These are phyloP conservation scores for Aureobasidium musti DNA, from an alignment of 2,329 filamentous ascomycete species.

Conservation along the genomic window DNA sequence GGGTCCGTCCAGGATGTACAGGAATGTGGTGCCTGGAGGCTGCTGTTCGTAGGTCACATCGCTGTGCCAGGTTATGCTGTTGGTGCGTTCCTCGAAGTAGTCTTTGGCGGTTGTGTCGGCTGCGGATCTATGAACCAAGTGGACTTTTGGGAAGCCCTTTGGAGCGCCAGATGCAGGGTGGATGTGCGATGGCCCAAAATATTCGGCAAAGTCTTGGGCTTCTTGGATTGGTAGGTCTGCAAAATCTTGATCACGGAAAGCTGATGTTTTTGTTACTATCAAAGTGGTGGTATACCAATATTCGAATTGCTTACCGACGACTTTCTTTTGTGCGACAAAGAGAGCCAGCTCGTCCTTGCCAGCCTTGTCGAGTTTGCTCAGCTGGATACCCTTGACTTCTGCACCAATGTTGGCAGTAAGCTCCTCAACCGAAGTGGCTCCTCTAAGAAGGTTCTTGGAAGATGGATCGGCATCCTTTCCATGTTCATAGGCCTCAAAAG, in stretches of 20 bases:
- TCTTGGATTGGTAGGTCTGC: conserved; percentile 67
- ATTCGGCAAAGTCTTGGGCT: conserved; percentile 68
- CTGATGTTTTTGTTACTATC: conserved; percentile 37
- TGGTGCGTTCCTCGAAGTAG: conserved; percentile 70
- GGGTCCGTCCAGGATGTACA: conserved; percentile 84
- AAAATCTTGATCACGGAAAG: conserved; percentile 72
- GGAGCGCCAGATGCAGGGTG: conserved; percentile 77
- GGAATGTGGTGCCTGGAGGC: conserved; percentile 84
- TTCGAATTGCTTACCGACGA: conserved; percentile 57
- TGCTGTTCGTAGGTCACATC: conserved; percentile 87
- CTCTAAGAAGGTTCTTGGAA: conserved; percentile 67
- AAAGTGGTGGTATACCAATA: neutral
- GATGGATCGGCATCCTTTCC: conserved; percentile 71
- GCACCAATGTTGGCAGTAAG: conserved; percentile 74
- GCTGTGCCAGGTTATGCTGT: conserved; percentile 83
- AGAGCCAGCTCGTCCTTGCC: conserved; percentile 77
- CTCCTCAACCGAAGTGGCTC: conserved; percentile 53
- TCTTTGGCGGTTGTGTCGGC: conserved; percentile 61
- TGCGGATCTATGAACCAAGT: conserved; percentile 74
- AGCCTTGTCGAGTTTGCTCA: conserved; percentile 65
- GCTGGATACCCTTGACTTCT: conserved; percentile 69
- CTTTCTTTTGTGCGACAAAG: conserved; percentile 73
- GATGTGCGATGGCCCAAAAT: conserved; percentile 81
- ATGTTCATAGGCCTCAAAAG: conserved; percentile 73
- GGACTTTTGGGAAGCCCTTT: conserved; percentile 70